Base-by-base conservation (phyloP, 495 filamentous ascomycete genomes). In the Aspergillus kassunensis region DNA sequence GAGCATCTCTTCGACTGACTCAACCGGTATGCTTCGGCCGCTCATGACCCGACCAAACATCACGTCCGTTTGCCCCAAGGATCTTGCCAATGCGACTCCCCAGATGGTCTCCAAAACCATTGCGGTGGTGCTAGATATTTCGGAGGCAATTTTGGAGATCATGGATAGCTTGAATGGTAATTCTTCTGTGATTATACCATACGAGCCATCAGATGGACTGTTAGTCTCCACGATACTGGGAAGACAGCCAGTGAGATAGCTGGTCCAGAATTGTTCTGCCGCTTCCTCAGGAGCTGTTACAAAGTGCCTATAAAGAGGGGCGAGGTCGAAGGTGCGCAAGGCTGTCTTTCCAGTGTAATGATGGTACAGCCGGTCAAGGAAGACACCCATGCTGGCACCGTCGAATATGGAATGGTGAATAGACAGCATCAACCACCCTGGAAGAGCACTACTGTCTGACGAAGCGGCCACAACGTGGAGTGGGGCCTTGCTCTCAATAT, bases 391-490 rank as follows among this genome's bases (percentile, higher is more conserved):
- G 30, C 53, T 55, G 21, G 53, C 84, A 1, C 83, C 88, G 61
- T 93, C 89, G 59, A 91, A 93, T 1, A 91, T 63, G 0, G 78
- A 88, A 59, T 93, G 89, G 63, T 36, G 58, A 50, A 66, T 54
- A 6, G 61, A 64, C 6, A 66, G 21, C 37, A 61, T 35, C 27
- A 66, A 19, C 42, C 54, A 50, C 9, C 49, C 25, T 8, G 1
- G 49, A 31, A 3, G 29, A 25, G 1, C 51, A 34, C 11, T 30
- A 44, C 23, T 12, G n/a, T 9, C 6, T n/a, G 31, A 34, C 11
- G 39, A 48, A 31, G n/a, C 15, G 53, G 63, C 6, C 47, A 43
- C 44, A 29, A 35, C 13, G 8, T 40, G 6, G 30, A 34, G 13
- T n/a, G 31, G 31, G 7, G 31, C 7, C 13, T 34, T n/a, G 13